Percentiles rank a stretch among this genome's conserved stretches.
Evolutionary conservation across 1,139 yeast genomes (phyloP).

Genomic region (Saccharomycopsis hybrid): DNA sequence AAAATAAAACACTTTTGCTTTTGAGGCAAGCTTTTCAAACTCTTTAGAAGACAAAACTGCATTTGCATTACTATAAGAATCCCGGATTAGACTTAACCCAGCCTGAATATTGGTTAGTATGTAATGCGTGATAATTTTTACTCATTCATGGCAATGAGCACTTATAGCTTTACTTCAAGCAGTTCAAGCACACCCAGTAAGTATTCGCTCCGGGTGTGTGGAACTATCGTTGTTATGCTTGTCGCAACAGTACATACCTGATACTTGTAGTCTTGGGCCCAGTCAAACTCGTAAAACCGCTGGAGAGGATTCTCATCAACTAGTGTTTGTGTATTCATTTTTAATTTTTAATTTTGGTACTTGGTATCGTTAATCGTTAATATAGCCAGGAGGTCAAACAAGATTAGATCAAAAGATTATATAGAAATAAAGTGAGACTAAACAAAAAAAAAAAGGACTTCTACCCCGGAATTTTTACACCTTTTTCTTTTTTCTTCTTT

Average conservation of each 20-base stretch:
- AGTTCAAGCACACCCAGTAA: not conserved
- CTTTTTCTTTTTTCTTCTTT: too few relatives aligned
- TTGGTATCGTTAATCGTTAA: too few relatives aligned
- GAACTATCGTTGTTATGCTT: too few relatives aligned
- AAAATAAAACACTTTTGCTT: conserved; percentile 10
- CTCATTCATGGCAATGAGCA: not conserved
- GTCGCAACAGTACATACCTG: conserved; percentile 1
- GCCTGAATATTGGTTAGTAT: conserved; percentile 4
- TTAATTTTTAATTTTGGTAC: too few relatives aligned
- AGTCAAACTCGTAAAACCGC: conserved; percentile 11
- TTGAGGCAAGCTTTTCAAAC: not conserved
- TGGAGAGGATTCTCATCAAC: not conserved
- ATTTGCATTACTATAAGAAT: conserved; percentile 3
- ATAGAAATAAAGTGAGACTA: too few relatives aligned
- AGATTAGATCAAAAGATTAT: too few relatives aligned
- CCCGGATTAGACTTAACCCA: conserved; percentile 6
- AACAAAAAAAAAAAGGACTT: too few relatives aligned
- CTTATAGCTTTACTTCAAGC: not conserved
- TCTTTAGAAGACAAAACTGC: not conserved
- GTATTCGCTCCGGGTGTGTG: not conserved
- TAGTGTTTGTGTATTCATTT: too few relatives aligned
- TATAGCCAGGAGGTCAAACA: too few relatives aligned
- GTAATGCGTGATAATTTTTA: not conserved
- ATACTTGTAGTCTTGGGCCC: conserved; percentile 9
- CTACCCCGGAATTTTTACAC: too few relatives aligned